Base-by-base conservation (phyloP, 352 stramenopile genomes). In the Pythium rishiriense region DNA sequence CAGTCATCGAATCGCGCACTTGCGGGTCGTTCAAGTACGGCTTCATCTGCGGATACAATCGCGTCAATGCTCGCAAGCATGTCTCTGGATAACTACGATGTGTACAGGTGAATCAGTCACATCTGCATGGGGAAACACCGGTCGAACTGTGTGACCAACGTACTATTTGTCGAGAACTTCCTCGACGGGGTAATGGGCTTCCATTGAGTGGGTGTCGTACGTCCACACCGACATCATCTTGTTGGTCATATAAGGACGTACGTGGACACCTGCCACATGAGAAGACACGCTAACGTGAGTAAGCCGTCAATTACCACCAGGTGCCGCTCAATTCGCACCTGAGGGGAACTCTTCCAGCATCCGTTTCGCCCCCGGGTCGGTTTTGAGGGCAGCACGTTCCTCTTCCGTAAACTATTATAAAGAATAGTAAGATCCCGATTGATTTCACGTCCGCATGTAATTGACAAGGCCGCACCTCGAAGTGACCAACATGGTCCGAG, bases 171-270 rank as follows among this genome's bases (percentile, higher is more conserved):
- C 81, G 8, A 93, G 50, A 1, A 79, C 62, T 25, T 87, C 79
- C 66, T 90, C 76, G 29, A 93, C 73, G 0, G 83, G 83, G 50
- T 91, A 93, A 31, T 84, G 71, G 0, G 74, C 69, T 9, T 73
- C 55, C 31, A 90, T 83, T 14, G 79, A 66, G 24, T 90, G 76
- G 15, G 84, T 86, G 55, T 90, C 83, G 61, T 88, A 93, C 25
- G 83, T 90, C 83, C 83, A 93, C 17, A 93, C 80, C 12, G 68
- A 74, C 81, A 93, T 88, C 70, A 88, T 78, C 50, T 88, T 88
- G 43, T 70, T 62, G 19, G 74, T 64, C 26, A 74, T 58, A 57
- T 88, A 93, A 42, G 81, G 83, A 19, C 83, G 81, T 12, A 88
- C 81, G 57, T 93, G 83, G 42, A 93, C 70, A 45, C 83, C 83